A percentile compares a stretch with the other conserved stretches of the same genome.
These are phyloP conservation scores for Alnus glutinosa DNA, from an alignment of 306 rosid species.

Conservation along the genomic window DNA sequence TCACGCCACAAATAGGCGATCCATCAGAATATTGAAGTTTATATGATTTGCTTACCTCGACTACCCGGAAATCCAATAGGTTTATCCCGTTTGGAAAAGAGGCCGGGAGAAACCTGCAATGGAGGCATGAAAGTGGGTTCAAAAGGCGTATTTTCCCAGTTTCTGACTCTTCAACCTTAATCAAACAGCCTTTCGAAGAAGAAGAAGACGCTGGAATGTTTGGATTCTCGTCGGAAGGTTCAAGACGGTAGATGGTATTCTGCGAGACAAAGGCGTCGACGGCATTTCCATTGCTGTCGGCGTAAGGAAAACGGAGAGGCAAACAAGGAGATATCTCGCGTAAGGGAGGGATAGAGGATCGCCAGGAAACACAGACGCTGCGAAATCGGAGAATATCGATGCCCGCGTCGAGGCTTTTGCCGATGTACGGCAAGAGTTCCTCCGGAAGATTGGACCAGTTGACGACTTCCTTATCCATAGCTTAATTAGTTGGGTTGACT, in stretches of 20 bases:
- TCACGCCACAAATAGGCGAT: neutral
- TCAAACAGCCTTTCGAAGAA: slow-evolving; percentile 26
- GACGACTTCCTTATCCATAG: neutral
- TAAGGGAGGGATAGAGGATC: slow-evolving; percentile 19
- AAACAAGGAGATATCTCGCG: neutral
- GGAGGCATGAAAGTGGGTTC: slow-evolving; percentile 19
- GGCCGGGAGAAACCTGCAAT: neutral
- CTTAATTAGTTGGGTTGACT: slow-evolving; percentile 8
- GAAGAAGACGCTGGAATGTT: neutral
- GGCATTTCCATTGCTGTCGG: too few relatives aligned
- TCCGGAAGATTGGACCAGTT: slow-evolving; percentile 27
- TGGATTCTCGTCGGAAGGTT: neutral
- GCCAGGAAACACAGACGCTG: slow-evolving; percentile 28
- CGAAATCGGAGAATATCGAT: slow-evolving; percentile 14
- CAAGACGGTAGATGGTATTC: slow-evolving; percentile 17
- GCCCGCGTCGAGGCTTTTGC: neutral
- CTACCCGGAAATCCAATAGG: slow-evolving; percentile 19
- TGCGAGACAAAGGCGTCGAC: neutral
- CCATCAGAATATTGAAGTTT: neutral
- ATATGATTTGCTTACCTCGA: slow-evolving; percentile 20
- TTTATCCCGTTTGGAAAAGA: slow-evolving; percentile 12
- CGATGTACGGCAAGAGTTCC: slow-evolving; percentile 13
- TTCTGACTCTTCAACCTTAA: slow-evolving; percentile 5
- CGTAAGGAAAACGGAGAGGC: neutral
- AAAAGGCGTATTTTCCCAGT: slow-evolving; percentile 4